Evolutionary conservation across 1,284 basidiomycete species (phyloP), one percentile per base, ranked within the genome.

Genomic region (Ceratobasidium sp.): DNA sequence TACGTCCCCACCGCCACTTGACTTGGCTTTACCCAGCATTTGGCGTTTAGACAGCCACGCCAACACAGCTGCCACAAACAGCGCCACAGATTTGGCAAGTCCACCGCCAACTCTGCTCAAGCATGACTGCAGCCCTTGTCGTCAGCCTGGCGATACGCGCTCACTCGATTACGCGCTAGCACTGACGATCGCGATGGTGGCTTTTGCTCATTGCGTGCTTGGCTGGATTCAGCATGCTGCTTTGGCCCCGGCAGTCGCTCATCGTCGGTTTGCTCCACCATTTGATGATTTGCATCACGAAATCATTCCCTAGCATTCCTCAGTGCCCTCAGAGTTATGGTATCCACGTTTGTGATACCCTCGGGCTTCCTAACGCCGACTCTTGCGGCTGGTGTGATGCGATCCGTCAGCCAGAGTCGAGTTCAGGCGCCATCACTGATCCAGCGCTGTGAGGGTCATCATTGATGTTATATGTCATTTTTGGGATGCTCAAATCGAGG

Each of bases 391-490:
- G 18, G 53, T n/a, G 30, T 32, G 30, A 34, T 55, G 16, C 30
- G 32, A 34, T 36, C 12, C 18, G n/a, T 34, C 30, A 55, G 53
- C 28, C 28, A 30, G 14, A 18, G 9, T 36, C 28, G 18, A 55
- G 53, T 32, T 55, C 53, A 55, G 53, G 48, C 26, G 53, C 32
- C 28, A 55, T 55, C 53, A 55, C 30, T 36, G 53, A 36, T 21
- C 53, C 53, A 55, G 30, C 18, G 53, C 32, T 32, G 3, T 34
- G 52, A 69, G 64, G 64, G 64, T 23, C 64, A 69, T 69, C 64
- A 69, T 28, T 69, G 48, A 57, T 39, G 39, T n/a, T 69, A 69
- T 69, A 69, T 43, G 34, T 57, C 39, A 59, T 26, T 45, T 39
- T 59, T 41, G 28, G 57, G 36, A 23, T 4, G 43, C 57, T 45